A percentile compares a stretch with the other conserved stretches of the same genome.
phyloP scores from a whole-genome alignment of 139 green algal genomes.

The Tetraselmis chui region DNA sequence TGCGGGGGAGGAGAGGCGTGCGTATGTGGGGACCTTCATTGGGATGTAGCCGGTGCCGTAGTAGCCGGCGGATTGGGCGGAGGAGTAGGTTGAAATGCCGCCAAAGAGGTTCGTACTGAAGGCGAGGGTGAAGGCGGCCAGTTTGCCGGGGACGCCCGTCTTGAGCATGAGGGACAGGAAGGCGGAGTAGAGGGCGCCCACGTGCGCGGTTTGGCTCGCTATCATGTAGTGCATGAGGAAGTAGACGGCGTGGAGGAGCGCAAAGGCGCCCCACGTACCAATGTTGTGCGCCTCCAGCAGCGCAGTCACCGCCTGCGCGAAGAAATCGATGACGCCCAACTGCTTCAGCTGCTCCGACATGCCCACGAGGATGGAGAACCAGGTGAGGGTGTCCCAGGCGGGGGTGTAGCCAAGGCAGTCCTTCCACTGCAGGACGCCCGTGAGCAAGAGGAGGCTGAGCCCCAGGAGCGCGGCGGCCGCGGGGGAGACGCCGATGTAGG shows the following conservation, averaged over 20 bases:
- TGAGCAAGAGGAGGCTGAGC: constrained; percentile 76
- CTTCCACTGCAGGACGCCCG: constrained; percentile 78
- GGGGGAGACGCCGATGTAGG: constrained; percentile 60
- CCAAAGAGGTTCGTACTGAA: constrained; percentile 95
- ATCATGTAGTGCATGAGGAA: constrained; percentile 85
- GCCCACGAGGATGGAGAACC: constrained; percentile 37
- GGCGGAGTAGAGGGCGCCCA: constrained; percentile 87
- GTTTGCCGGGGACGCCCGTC: constrained; percentile 72
- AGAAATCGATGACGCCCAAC: not conserved
- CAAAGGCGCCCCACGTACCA: not conserved
- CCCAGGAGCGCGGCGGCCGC: constrained; percentile 92
- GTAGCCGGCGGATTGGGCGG: constrained; percentile 88
- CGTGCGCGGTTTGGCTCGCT: constrained; percentile 89
- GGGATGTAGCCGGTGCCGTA: constrained; percentile 83
- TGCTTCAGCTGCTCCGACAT: constrained; percentile 2
- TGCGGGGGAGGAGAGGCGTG: no score
- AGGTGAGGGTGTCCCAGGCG: constrained; percentile 96
- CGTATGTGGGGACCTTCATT: no score
- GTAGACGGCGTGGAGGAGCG: constrained; percentile 3
- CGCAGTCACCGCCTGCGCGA: not conserved
- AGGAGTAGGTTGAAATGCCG: constrained; percentile 89
- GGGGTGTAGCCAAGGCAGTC: constrained; percentile 89
- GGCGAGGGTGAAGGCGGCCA: constrained; percentile 81
- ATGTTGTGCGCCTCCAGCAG: not conserved
- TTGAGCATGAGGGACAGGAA: constrained; percentile 91